phyloP scores from a whole-genome alignment of 345 rosid species.

The Salix exigua region DNA sequence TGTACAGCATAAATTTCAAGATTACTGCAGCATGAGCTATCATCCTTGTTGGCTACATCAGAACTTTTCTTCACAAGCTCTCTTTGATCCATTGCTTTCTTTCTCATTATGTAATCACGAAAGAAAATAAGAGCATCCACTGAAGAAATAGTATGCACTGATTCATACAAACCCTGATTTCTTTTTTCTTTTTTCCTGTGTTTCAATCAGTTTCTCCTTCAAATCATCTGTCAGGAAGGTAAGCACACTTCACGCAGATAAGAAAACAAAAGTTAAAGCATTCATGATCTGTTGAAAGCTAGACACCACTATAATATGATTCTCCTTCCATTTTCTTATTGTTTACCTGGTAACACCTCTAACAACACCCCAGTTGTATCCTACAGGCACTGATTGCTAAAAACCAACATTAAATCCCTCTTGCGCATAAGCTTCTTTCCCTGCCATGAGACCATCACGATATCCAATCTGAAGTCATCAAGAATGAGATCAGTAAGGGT shows the following conservation, averaged over 20 bases:
- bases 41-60: conserved; percentile 15
- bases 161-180: conserved; percentile 38
- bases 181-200: conserved; percentile 41
- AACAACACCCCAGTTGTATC: conserved; percentile 69
- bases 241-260: conserved; percentile 41
- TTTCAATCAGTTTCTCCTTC: conserved; percentile 46
- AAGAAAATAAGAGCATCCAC: conserved; percentile 48
- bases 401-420: conserved; percentile 78
- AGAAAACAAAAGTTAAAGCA: not conserved
- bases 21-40: conserved; percentile 18
- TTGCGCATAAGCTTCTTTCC: conserved; percentile 70
- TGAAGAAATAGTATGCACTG: conserved; percentile 48
- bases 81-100: conserved; percentile 29
- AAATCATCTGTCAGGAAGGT: conserved; percentile 54
- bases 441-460: conserved; percentile 73
- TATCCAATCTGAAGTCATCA: conserved; percentile 53
- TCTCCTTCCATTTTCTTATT: not conserved
- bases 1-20: conserved; percentile 38
- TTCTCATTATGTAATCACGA: conserved; percentile 32
- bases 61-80: conserved; percentile 22
- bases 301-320: not conserved
- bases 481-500: not conserved
- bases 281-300: not conserved
- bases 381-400: conserved; percentile 54
- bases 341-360: conserved; percentile 76